Percentiles rank a stretch among this genome's conserved stretches.
Conservation (phyloP, 257 asterid genomes). For the Solanum pimpinellifolium region DNA sequence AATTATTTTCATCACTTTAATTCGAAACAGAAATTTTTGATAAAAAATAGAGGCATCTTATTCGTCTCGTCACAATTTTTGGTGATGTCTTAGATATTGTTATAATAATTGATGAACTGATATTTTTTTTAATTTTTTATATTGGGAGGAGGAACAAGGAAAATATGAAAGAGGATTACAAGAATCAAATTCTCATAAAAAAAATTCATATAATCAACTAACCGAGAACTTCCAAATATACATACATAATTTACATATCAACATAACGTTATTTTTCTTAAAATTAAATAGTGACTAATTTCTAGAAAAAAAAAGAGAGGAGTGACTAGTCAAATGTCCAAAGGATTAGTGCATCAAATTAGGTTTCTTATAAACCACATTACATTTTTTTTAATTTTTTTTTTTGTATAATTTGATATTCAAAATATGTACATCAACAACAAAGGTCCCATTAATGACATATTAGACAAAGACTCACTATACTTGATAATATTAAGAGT, state of each 20-base stretch:
- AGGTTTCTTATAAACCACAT: background rate
- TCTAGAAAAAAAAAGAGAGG: too few species aligned
- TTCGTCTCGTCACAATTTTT: background rate
- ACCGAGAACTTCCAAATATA: background rate
- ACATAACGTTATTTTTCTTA: background rate
- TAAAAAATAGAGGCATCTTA: background rate
- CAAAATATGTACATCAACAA: background rate
- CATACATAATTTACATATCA: background rate
- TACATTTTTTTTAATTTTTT: background rate
- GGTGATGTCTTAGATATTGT: background rate
- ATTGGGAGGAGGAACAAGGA: background rate
- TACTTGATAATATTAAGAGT: background rate
- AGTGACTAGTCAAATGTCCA: background rate
- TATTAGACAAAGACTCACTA: background rate
- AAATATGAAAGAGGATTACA: background rate
- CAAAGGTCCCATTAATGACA: background rate
- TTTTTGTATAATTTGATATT: background rate
- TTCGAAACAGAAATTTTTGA: fast-evolving
- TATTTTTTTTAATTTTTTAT: too few species aligned
- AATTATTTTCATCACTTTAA: background rate
- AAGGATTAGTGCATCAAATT: background rate
- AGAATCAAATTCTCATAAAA: background rate
- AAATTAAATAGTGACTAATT: background rate
- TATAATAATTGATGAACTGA: background rate
- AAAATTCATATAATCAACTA: background rate